Evolutionary conservation across 2,329 filamentous ascomycete species (phyloP).

Genomic region (Apiospora hydei): DNA sequence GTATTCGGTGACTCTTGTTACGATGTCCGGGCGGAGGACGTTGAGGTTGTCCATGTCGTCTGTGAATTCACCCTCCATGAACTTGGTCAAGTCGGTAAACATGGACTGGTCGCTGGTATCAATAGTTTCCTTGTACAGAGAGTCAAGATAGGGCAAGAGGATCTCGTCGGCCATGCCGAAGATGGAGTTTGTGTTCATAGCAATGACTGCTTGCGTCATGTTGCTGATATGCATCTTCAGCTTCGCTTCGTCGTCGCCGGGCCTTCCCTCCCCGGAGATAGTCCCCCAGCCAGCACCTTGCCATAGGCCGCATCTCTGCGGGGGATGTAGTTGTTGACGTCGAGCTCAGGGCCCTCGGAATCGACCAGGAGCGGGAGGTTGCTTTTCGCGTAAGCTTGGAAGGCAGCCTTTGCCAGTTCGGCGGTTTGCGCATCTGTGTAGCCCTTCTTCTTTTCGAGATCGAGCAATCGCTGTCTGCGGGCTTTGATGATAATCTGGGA

Average conservation of each 20-base stretch:
- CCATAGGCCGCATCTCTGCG: slow-evolving; percentile 62
- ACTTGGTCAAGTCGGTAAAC: slow-evolving; percentile 85
- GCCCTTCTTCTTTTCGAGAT: slow-evolving; percentile 77
- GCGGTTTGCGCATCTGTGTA: slow-evolving; percentile 55
- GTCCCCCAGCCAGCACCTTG: slow-evolving; percentile 61
- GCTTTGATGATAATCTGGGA: slow-evolving; percentile 65
- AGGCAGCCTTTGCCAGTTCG: slow-evolving; percentile 59
- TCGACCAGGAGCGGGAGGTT: slow-evolving; percentile 61
- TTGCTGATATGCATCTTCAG: slow-evolving; percentile 86
- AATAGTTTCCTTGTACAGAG: slow-evolving; percentile 66
- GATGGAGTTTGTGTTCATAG: slow-evolving; percentile 56
- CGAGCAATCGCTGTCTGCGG: slow-evolving; percentile 80
- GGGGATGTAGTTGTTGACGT: slow-evolving; percentile 57
- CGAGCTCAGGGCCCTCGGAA: slow-evolving; percentile 51
- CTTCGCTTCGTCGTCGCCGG: slow-evolving; percentile 84
- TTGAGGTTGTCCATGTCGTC: slow-evolving; percentile 89
- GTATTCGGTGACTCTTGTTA: slow-evolving; percentile 93
- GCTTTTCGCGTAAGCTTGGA: slow-evolving; percentile 61
- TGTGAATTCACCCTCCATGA: slow-evolving; percentile 87
- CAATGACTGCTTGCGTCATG: slow-evolving; percentile 58
- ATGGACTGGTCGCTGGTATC: slow-evolving; percentile 72
- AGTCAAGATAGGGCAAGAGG: slow-evolving; percentile 83
- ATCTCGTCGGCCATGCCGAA: slow-evolving; percentile 69
- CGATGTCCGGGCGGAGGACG: slow-evolving; percentile 78
- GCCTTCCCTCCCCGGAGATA: slow-evolving; percentile 62